Percentiles rank a stretch among this genome's conserved stretches.
Evolutionary conservation across 768 basidiomycete genomes (phyloP).

Genomic region (Termitomyces eurrhizus): DNA sequence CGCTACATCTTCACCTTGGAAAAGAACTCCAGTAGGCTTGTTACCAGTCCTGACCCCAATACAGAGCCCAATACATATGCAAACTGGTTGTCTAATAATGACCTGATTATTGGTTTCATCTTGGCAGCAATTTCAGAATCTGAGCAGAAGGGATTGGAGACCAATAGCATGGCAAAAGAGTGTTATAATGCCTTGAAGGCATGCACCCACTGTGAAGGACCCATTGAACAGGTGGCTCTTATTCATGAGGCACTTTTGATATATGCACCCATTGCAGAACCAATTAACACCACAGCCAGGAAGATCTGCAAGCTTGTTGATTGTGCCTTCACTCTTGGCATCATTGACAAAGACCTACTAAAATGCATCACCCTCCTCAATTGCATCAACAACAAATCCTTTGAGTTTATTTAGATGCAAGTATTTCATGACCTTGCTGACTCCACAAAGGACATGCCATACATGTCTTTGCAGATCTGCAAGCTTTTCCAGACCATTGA

Average conservation of each 20-base stretch:
- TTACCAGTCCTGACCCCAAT: too few relatives aligned
- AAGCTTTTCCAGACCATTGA: too few relatives aligned
- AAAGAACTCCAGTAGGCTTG: too few relatives aligned
- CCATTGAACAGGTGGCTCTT: background rate
- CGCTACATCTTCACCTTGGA: too few relatives aligned
- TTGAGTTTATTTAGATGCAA: too few relatives aligned
- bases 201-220: background rate
- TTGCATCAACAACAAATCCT: conserved; percentile 6
- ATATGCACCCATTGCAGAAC: background rate
- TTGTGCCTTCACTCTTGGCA: conserved; percentile 8
- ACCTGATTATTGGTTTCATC: too few relatives aligned
- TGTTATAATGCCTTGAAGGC: background rate
- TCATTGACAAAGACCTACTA: conserved; percentile 11
- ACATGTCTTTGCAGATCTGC: too few relatives aligned
- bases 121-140: too few relatives aligned
- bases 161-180: background rate
- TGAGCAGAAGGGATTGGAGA: background rate
- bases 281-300: background rate
- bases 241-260: background rate
- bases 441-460: too few relatives aligned
- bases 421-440: too few relatives aligned
- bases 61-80: too few relatives aligned
- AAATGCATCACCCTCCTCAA: conserved; percentile 12
- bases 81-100: too few relatives aligned
- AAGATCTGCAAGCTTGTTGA: conserved; percentile 6